Evolutionary conservation across 2,329 filamentous ascomycete genomes (phyloP).

Genomic region (Penicillium sp.): DNA sequence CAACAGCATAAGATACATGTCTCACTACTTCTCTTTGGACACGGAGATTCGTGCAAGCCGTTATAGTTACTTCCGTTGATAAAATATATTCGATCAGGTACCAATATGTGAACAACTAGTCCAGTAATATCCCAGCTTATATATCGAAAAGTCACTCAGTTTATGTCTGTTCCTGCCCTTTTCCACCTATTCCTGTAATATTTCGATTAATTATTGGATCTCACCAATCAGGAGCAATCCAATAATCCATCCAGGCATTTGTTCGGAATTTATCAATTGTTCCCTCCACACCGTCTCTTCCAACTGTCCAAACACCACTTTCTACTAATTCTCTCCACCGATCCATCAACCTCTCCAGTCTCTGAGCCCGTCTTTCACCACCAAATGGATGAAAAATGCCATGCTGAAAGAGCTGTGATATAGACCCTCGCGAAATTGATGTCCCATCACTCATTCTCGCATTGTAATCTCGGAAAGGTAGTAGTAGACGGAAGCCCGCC

Average conservation of each 20-base stretch:
- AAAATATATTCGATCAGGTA: no score
- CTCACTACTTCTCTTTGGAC: no score
- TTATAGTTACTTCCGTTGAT: no score
- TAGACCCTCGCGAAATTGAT: neutral
- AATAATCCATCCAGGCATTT: constrained; percentile 12
- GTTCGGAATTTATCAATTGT: constrained; percentile 18
- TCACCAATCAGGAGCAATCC: constrained; percentile 9
- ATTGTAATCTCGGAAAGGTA: neutral
- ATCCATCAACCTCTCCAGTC: constrained; percentile 19
- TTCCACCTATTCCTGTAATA: no score
- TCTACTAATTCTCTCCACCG: constrained; percentile 16
- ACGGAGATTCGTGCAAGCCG: no score
- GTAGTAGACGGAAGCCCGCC: neutral
- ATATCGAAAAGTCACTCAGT: no score
- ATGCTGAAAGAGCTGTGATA: neutral
- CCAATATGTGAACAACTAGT: no score
- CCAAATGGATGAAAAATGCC: constrained; percentile 7
- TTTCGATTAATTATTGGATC: no score
- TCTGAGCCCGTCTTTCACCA: constrained; percentile 8
- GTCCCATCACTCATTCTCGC: neutral
- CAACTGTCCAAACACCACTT: constrained; percentile 20
- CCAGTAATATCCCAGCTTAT: no score
- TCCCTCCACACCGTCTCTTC: constrained; percentile 18
- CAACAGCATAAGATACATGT: no score
- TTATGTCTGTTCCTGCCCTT: no score